Evolutionary conservation across 2,329 filamentous ascomycete genomes (phyloP), one percentile per base, ranked within the genome.

Genomic region (Talaromyces sp.): DNA sequence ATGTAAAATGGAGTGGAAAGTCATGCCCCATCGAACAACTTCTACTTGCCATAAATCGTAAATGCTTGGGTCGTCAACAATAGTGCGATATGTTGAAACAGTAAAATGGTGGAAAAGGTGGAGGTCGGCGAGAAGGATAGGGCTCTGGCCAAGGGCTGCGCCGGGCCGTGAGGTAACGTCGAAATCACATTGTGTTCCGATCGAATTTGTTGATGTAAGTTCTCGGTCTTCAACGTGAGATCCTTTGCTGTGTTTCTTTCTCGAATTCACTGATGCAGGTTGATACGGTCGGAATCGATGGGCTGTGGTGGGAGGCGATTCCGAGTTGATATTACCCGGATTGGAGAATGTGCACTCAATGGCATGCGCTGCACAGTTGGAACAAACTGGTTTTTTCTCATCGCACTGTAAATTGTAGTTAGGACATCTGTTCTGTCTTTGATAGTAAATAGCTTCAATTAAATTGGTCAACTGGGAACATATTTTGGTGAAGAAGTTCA

Each of bases 1-100:
- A 56, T 74, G 71, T 4, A 71, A 57, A 12, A 75, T 69, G 0
- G 72, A 72, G 1, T 67, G 70, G 11, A 69, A 72, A 0, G 63
- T 51, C 10, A 74, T 62, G 0, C 68, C 66, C 70, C 70, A 74
- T 60, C 66, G 64, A 0, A 68, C 66, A n/a, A 74, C n/a, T 19
- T 72, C 68, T 11, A 63, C 58, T 27, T 68, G 64, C 71, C 71
- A 69, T 14, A 77, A 24, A 4, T 65, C 43, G 27, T 70, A 38
- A 61, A 10, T n/a, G 14, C 21, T 10, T n/a, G 46, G 50, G 32
- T 54, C 19, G 26, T 57, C 58, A 24, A 32, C n/a, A 2, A 60
- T 31, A 7, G 54, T 60, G 4, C 24, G 24, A 29, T 53, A 60
- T 10, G 58, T 60, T 3, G 46, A 52, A 26, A 54, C 14, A 7